These are phyloP conservation scores for Pythium chondricola DNA, from an alignment of 352 stramenopile species.

Conservation along the genomic window DNA sequence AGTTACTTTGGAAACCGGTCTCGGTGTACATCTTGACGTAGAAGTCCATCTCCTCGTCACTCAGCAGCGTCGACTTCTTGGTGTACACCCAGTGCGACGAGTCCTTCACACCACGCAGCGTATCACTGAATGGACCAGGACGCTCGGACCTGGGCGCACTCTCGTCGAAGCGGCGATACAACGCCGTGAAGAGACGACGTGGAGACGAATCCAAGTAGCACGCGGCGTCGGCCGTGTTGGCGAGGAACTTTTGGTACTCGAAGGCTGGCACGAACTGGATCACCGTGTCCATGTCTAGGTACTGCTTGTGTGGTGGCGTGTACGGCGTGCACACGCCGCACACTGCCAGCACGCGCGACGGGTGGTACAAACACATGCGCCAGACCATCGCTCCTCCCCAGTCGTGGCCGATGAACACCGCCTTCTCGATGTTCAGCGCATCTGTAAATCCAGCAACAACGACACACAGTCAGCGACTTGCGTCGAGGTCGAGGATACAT, in stretches of 20 bases:
- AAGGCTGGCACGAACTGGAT: slow-evolving; percentile 50
- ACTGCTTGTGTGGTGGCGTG: slow-evolving; percentile 30
- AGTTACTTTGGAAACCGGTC: slow-evolving; percentile 50
- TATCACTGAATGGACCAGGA: slow-evolving; percentile 18
- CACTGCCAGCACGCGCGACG: slow-evolving; percentile 45
- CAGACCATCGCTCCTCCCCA: slow-evolving; percentile 64
- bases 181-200: slow-evolving; percentile 39
- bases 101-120: slow-evolving; percentile 25
- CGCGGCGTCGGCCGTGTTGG: slow-evolving; percentile 31
- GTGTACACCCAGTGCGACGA: slow-evolving; percentile 31
- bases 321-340: slow-evolving; percentile 68
- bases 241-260: slow-evolving; percentile 57
- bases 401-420: slow-evolving; percentile 69
- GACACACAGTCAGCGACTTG: background rate
- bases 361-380: slow-evolving; percentile 66
- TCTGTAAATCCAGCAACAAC: slow-evolving; percentile 21
- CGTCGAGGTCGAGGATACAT: too few relatives aligned
- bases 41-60: slow-evolving; percentile 47
- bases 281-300: slow-evolving; percentile 33
- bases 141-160: slow-evolving; percentile 13
- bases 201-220: slow-evolving; percentile 32
- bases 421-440: slow-evolving; percentile 51
- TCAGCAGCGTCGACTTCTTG: slow-evolving; percentile 35
- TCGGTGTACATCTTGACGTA: slow-evolving; percentile 50
- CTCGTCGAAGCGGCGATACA: slow-evolving; percentile 45